Conservation (phyloP, 345 rosid genomes). For the Syzygium oleosum region DNA sequence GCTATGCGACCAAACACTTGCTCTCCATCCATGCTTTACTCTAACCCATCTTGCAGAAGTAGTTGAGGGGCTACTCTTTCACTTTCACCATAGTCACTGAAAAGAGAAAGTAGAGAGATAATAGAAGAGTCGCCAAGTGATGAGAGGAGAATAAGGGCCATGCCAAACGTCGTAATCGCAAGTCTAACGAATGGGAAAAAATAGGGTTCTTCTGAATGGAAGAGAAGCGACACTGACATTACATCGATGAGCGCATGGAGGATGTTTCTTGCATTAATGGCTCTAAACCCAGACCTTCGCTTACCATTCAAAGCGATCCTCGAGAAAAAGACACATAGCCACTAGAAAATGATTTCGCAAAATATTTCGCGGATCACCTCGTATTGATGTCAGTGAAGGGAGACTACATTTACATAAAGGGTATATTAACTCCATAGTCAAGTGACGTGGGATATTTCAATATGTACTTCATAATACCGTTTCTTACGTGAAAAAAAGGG, state of each 20-base stretch:
- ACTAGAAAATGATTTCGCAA: background rate
- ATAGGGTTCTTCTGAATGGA: background rate
- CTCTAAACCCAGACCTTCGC: background rate
- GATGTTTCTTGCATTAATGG: background rate
- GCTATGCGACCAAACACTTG: background rate
- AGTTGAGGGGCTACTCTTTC: background rate
- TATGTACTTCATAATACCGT: no score
- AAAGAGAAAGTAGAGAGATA: background rate
- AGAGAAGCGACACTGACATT: background rate
- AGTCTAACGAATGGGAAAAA: background rate
- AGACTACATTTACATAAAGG: background rate
- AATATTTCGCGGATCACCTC: background rate
- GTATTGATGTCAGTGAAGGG: fast-evolving
- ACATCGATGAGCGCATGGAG: background rate
- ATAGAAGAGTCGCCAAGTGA: background rate
- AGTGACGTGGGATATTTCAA: background rate
- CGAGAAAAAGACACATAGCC: background rate
- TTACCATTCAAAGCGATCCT: background rate
- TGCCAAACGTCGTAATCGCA: background rate
- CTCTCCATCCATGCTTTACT: background rate
- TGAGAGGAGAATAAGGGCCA: background rate
- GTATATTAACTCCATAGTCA: background rate
- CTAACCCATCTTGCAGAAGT: background rate
- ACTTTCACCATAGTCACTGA: background rate
- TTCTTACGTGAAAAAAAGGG: background rate